Evolutionary conservation across 1,284 basidiomycete species (phyloP).

Genomic region (Cystobasidiaceae sp.): DNA sequence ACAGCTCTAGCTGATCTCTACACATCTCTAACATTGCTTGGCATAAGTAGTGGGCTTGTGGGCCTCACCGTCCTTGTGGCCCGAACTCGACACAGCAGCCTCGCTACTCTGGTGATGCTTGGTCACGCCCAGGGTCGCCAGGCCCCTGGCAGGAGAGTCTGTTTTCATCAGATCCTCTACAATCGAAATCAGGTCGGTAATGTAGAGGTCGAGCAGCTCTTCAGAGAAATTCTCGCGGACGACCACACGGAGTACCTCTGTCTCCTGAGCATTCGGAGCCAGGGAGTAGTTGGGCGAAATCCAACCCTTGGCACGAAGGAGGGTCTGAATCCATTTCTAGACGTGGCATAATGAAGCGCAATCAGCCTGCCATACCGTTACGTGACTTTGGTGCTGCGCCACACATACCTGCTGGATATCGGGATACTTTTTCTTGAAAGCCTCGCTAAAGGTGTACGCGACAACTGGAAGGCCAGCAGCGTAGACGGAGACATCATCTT

Average conservation of each 20-base stretch:
- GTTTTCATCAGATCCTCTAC: slow-evolving; percentile 7
- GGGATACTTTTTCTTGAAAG: no score
- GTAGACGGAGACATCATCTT: slow-evolving; percentile 50
- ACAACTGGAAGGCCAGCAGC: slow-evolving; percentile 81
- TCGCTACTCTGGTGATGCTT: slow-evolving; percentile 10
- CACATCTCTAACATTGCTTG: slow-evolving; percentile 7
- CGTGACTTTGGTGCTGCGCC: no score
- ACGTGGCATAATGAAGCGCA: no score
- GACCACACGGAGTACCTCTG: slow-evolving; percentile 14
- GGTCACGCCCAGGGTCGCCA: slow-evolving; percentile 7
- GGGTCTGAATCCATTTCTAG: slow-evolving; percentile 83
- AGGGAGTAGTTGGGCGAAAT: slow-evolving; percentile 62
- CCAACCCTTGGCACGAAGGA: slow-evolving; percentile 71
- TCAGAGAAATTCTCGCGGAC: slow-evolving; percentile 25
- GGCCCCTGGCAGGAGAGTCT: not conserved
- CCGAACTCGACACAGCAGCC: not conserved
- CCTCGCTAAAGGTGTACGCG: no score
- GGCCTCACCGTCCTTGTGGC: slow-evolving; percentile 17
- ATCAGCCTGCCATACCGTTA: no score
- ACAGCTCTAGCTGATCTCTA: no score
- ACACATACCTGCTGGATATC: no score
- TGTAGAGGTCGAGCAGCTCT: slow-evolving; percentile 19
- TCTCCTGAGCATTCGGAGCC: slow-evolving; percentile 57
- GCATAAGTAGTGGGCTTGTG: slow-evolving; percentile 22
- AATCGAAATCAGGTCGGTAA: slow-evolving; percentile 18